Evolutionary conservation across 345 rosid species (phyloP), one percentile per base, ranked within the genome.

Genomic region (Streptanthus diversifolius): DNA sequence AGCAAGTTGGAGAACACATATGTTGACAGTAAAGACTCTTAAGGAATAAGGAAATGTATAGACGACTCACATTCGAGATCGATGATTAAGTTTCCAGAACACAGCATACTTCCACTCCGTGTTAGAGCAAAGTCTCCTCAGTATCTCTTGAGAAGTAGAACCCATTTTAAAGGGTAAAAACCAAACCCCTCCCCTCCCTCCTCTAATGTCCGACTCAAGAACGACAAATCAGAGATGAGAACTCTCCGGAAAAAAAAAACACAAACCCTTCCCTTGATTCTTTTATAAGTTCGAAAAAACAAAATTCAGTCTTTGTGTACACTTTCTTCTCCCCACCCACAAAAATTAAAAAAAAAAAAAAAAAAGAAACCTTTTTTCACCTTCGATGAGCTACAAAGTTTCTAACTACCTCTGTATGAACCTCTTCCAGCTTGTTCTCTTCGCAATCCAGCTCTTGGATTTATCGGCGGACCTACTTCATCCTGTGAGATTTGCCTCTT

Each of bases 351-450:
- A 35, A 58, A 7, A 61, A 7, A 35, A 58, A 7, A 51, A 63
- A 53, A 55, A 27, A 67, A 65, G 0, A 14, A 70, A 15, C 21
- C 5, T 37, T 69, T 25, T 10, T 49, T 29, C 22, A 8, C 4
- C 25, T 49, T 72, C 67, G 61, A 72, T 53, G 4, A 48, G 25
- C 45, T 7, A 60, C 62, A 36, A 64, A 77, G 45, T 32, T 11
- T 76, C 97, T 93, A 93, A 72, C 98, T 89, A 71, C 93, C 98
- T 79, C 98, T 81, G 74, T 93, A 93, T 12, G 97, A 90, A 63
- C 98, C 97, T 89, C 98, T 81, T 24, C 98, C 98, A 7, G 98
- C 98, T 79, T 93, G 97, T 52, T 93, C 86, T 59, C 92, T 89
- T 84, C 96, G 78, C 63, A 93, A 83, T 66, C 92, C 97, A 12